These are phyloP conservation scores for Pyricularia grisea DNA, from an alignment of 2,329 filamentous ascomycete genomes.

Conservation along the genomic window DNA sequence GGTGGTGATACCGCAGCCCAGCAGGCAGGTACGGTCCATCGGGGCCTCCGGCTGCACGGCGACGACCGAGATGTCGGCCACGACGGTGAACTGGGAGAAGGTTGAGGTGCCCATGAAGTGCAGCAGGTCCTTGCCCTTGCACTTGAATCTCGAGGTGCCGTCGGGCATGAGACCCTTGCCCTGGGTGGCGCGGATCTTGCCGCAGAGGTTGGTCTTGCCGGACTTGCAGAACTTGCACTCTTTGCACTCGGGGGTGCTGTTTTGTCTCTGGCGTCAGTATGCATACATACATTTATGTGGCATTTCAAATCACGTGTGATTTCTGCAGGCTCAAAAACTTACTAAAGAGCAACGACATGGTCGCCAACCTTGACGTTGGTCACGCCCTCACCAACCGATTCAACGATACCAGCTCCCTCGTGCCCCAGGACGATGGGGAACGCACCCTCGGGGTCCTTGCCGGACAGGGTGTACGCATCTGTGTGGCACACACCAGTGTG, in stretches of 20 bases:
- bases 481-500: conserved; percentile 99
- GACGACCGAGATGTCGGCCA: conserved; percentile 93
- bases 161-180: conserved; percentile 96
- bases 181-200: conserved; percentile 96
- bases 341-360: conserved; percentile 83
- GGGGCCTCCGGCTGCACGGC: conserved; percentile 83
- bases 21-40: conserved; percentile 91
- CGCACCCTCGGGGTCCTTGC: conserved; percentile 93
- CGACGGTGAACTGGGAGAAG: conserved; percentile 97
- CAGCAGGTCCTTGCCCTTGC: conserved; percentile 87
- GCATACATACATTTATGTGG: background rate
- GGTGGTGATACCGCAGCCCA: conserved; percentile 97
- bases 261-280: conserved; percentile 1
- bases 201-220: conserved; percentile 98
- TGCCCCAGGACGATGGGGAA: conserved; percentile 86
- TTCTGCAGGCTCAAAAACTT: conserved; percentile 24
- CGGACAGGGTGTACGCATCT: conserved; percentile 89
- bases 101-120: conserved; percentile 99
- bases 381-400: conserved; percentile 86
- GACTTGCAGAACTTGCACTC: conserved; percentile 99
- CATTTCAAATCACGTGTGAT: conserved; percentile 7
- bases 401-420: conserved; percentile 85
- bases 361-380: conserved; percentile 89
- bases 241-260: conserved; percentile 86
- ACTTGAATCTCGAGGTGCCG: conserved; percentile 87